Evolutionary conservation across 768 basidiomycete species (phyloP), one percentile per base, ranked within the genome.

Genomic region (Imleria badia): DNA sequence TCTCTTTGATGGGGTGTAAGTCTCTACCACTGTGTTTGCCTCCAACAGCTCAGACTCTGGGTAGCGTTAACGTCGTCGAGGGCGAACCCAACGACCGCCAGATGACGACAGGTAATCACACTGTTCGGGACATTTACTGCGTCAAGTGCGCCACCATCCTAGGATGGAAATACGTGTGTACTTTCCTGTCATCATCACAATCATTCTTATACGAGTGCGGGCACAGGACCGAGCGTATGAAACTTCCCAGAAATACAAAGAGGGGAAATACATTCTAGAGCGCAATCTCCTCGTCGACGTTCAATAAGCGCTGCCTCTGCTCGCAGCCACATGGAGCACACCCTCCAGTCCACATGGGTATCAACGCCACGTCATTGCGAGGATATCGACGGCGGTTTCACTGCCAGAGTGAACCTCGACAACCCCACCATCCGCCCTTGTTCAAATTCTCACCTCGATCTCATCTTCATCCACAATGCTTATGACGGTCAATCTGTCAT

Each of bases 251-350:
- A 92, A 89, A 73, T 99, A 98, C 80, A 99, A 99, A 70, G 96
- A 99, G 76, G 94, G 94, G 68, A 94, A 94, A 78, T 97, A 84
- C 73, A 98, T 99, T 70, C 89, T 99, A 59, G 96, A 99, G 75
- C 87, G 92, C 66, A 91, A 90, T 68, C 80, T 93, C 65, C 87
- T 93, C 65, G 80, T 86, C 62, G 91, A 94, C 66, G 91, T 94
- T 51, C 88, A 93, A 76, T 93, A 78, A 73, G 48, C 30, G 40
- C 59, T 38, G 45, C 45, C n/a, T 44, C 9, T 26, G 33, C 51
- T 54, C 40, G 51, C 59, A n/a, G 51, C 54, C 41, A 51, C 50
- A 51, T 41, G 56, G 40, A 48, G 42, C 33, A 22, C 38, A 23
- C 33, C 38, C 45, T 40, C 60, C 48, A 29, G 35, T 43, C 45